A percentile compares a stretch with the other conserved stretches of the same genome.
phyloP scores from a whole-genome alignment of 352 stramenopile genomes.

The Phytophthora megakarya region DNA sequence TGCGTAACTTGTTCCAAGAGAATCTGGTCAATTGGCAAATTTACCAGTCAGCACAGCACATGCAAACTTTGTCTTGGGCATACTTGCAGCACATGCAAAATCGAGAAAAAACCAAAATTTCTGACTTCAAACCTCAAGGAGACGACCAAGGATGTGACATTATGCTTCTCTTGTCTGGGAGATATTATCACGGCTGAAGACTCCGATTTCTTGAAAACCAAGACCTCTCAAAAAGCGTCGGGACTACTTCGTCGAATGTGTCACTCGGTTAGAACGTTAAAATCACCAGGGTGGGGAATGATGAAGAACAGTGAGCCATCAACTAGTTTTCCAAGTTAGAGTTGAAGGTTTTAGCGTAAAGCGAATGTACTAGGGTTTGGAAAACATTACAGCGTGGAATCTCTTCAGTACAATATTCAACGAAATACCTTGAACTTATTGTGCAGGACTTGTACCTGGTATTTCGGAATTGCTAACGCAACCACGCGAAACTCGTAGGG shows the following conservation, averaged over 20 bases:
- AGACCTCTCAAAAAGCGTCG: background rate
- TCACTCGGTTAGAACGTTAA: constrained; percentile 13
- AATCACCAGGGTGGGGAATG: constrained; percentile 10
- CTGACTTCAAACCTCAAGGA: constrained; percentile 14
- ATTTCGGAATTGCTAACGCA: background rate
- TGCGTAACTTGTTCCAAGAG: constrained; percentile 25
- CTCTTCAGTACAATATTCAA: background rate
- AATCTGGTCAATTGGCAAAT: constrained; percentile 6
- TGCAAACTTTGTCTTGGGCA: constrained; percentile 12
- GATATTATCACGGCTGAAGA: constrained; percentile 11
- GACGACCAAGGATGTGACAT: constrained; percentile 6
- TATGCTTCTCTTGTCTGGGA: constrained; percentile 17
- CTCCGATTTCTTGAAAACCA: constrained; percentile 1
- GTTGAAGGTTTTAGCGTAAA: background rate
- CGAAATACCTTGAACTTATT: background rate
- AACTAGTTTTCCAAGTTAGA: constrained; percentile 7
- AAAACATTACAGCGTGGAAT: background rate
- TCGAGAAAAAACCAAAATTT: constrained; percentile 21
- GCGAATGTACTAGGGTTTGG: too few relatives aligned
- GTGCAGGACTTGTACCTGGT: background rate
- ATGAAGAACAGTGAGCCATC: constrained; percentile 5
- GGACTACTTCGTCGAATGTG: constrained; percentile 15
- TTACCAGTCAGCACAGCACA: constrained; percentile 10
- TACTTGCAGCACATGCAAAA: constrained; percentile 19
- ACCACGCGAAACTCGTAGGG: too few relatives aligned